phyloP scores from a whole-genome alignment of 805 yeast species.

The Saturnispora gosingensis region DNA sequence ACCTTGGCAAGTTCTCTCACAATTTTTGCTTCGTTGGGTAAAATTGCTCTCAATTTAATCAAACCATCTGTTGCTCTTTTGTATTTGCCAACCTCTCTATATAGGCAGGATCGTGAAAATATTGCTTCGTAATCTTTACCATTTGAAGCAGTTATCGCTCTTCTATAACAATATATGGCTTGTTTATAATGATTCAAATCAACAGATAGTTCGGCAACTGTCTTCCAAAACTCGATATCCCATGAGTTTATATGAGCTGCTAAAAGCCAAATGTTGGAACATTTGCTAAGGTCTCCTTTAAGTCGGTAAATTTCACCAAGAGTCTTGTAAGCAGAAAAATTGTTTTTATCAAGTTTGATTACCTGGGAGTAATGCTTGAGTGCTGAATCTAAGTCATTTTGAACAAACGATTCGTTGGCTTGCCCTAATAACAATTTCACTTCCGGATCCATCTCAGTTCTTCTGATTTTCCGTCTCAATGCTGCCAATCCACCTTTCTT shows the following conservation, averaged over 20 bases:
- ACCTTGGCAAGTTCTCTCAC: conserved; percentile 52
- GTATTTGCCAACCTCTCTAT: conserved; percentile 53
- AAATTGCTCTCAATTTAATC: conserved; percentile 43
- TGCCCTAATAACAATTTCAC: conserved; percentile 53
- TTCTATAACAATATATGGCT: conserved; percentile 69
- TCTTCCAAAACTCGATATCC: conserved; percentile 72
- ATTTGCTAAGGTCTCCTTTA: conserved; percentile 57
- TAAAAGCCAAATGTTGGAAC: conserved; percentile 72
- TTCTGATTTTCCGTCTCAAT: conserved; percentile 31
- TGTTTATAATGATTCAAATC: conserved; percentile 63
- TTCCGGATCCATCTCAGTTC: conserved; percentile 57
- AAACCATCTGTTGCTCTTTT: conserved; percentile 71
- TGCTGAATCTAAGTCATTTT: conserved; percentile 51
- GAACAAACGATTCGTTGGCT: conserved; percentile 76
- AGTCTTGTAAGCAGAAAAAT: conserved; percentile 78
- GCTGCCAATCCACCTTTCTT: conserved; percentile 29
- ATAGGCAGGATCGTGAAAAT: conserved; percentile 56
- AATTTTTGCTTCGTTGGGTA: conserved; percentile 52
- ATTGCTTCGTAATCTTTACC: conserved; percentile 45
- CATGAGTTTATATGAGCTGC: conserved; percentile 72
- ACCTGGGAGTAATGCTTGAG: conserved; percentile 55
- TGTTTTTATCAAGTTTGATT: conserved; percentile 65
- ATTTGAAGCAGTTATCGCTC: conserved; percentile 41
- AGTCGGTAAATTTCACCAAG: conserved; percentile 73
- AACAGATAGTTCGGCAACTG: conserved; percentile 58